phyloP scores from a whole-genome alignment of 768 basidiomycete species.

The Hortiboletus campestris region DNA sequence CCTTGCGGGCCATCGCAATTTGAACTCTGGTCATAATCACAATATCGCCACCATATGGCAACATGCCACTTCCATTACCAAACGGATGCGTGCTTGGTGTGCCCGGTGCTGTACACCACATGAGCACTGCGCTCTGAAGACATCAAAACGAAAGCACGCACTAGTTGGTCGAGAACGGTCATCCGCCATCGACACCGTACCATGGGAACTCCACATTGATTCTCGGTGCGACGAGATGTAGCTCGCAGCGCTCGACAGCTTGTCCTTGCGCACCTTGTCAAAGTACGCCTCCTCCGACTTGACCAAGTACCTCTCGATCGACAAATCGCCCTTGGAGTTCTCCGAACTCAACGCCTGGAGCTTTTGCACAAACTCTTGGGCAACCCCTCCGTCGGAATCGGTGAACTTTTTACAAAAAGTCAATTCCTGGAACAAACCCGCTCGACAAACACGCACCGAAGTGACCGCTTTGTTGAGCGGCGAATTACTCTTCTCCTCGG shows the following conservation, averaged over 20 bases:
- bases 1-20: conserved; percentile 75
- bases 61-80: conserved; percentile 42
- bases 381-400: conserved; percentile 89
- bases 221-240: conserved; percentile 76
- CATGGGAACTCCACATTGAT: conserved; percentile 75
- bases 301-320: conserved; percentile 85
- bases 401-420: conserved; percentile 61
- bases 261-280: conserved; percentile 84
- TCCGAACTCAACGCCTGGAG: conserved; percentile 74
- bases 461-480: conserved; percentile 93
- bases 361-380: conserved; percentile 84
- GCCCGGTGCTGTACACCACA: conserved; percentile 27
- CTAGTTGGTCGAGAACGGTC: conserved; percentile 73
- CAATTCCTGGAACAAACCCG: not conserved
- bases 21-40: conserved; percentile 83
- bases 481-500: conserved; percentile 87
- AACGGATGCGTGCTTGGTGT: conserved; percentile 55
- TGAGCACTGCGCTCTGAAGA: conserved; percentile 18
- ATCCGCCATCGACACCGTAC: conserved; percentile 39
- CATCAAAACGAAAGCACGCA: conserved; percentile 37
- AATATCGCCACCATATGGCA: conserved; percentile 53
- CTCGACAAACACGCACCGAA: conserved; percentile 48
- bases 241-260: conserved; percentile 79
- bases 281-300: conserved; percentile 96
- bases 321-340: conserved; percentile 88